Evolutionary conservation across 176 grass and related monocot genomes (phyloP).

Genomic region (Carex myosuroides): DNA sequence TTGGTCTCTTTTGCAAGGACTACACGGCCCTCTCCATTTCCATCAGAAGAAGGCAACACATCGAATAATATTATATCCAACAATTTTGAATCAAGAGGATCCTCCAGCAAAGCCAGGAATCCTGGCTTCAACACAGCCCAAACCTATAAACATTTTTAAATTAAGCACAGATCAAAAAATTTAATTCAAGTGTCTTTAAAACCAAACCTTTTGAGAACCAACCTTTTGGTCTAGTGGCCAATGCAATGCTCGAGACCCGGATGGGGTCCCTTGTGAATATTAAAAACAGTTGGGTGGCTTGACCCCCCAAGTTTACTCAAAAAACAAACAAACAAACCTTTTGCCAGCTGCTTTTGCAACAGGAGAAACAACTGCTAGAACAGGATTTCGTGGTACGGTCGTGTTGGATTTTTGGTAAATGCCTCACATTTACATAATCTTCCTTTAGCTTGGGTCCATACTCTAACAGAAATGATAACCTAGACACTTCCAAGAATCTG

Average conservation of each 20-base stretch:
- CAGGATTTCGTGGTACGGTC: conserved; percentile 53
- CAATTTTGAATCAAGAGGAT: conserved; percentile 92
- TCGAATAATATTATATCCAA: conserved; percentile 96
- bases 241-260: no score
- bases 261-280: no score
- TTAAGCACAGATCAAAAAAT: neutral
- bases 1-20: conserved; percentile 92
- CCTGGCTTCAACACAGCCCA: conserved; percentile 96
- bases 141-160: conserved; percentile 44
- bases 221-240: no score
- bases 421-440: conserved; percentile 84
- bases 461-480: conserved; percentile 87
- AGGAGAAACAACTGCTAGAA: conserved; percentile 58
- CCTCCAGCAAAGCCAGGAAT: conserved; percentile 86
- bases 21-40: conserved; percentile 70
- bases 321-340: conserved; percentile 44
- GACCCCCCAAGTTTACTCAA: no score
- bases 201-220: neutral
- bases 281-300: no score
- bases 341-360: conserved; percentile 91
- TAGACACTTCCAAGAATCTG: conserved; percentile 94
- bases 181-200: neutral
- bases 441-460: conserved; percentile 96
- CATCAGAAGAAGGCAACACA: conserved; percentile 74
- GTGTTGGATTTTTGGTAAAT: conserved; percentile 87